phyloP scores from a whole-genome alignment of 202 grass and related monocot genomes.

The Saccharum hybrid region DNA sequence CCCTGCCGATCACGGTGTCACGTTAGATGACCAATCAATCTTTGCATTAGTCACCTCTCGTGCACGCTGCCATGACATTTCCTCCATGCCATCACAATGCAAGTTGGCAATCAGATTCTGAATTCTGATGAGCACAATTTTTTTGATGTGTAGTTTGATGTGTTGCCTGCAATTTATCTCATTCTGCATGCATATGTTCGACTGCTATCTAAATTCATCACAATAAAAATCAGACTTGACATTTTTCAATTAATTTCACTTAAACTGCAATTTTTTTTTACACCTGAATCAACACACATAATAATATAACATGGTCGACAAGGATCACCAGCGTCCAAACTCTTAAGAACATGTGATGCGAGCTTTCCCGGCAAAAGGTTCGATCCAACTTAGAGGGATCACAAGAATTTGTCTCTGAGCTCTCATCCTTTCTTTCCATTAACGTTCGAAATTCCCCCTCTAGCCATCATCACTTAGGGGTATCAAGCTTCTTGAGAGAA shows the following conservation, averaged over 20 bases:
- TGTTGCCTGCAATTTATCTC: slow-evolving; percentile 34
- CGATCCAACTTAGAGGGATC: slow-evolving; percentile 43
- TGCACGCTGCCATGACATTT: slow-evolving; percentile 37
- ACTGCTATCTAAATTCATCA: slow-evolving; percentile 12
- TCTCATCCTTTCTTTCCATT: slow-evolving; percentile 65
- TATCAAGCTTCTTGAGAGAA: slow-evolving; percentile 37
- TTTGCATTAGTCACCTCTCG: slow-evolving; percentile 33
- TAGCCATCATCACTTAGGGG: slow-evolving; percentile 42
- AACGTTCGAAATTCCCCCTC: slow-evolving; percentile 50
- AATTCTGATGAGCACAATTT: not conserved
- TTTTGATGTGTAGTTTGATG: slow-evolving; percentile 31
- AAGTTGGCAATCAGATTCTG: slow-evolving; percentile 43
- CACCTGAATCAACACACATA: not conserved
- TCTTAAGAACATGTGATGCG: slow-evolving; percentile 20
- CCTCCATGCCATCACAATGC: slow-evolving; percentile 14
- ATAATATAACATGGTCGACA: slow-evolving; percentile 7
- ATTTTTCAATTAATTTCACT: not conserved
- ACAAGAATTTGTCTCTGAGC: slow-evolving; percentile 49
- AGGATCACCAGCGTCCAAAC: slow-evolving; percentile 28
- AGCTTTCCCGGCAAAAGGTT: slow-evolving; percentile 27
- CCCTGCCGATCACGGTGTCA: slow-evolving; percentile 37
- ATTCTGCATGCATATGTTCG: slow-evolving; percentile 4
- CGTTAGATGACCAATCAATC: slow-evolving; percentile 35
- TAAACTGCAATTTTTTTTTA: slow-evolving; percentile 2
- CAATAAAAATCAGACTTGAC: not conserved